Conservation (phyloP, 164 flowering plant genomes). For the Aristolochia californica region DNA sequence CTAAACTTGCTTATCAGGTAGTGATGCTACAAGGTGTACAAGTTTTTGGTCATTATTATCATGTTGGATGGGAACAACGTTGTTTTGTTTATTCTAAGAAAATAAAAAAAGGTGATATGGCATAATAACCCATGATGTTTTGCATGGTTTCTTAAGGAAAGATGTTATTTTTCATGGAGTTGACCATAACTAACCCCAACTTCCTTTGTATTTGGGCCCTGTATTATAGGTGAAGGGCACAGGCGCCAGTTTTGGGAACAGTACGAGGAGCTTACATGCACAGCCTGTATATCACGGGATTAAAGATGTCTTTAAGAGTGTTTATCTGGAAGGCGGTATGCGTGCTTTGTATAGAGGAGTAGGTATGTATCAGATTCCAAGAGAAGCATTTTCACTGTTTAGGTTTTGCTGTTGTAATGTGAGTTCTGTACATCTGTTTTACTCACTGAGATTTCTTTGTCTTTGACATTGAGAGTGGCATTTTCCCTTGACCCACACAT, state of each 20-base stretch:
- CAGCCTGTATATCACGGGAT: constrained; percentile 64
- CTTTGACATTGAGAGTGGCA: neutral
- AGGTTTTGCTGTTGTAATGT: neutral
- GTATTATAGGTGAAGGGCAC: constrained; percentile 36
- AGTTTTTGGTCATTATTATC: neutral
- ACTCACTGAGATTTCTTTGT: neutral
- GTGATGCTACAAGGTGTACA: neutral
- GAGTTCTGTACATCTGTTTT: neutral
- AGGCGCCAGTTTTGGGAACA: constrained; percentile 19
- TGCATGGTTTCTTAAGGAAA: neutral
- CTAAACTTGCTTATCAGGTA: constrained; percentile 98
- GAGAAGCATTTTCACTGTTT: neutral
- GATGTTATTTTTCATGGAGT: neutral
- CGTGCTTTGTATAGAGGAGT: constrained; percentile 79
- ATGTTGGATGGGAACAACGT: neutral
- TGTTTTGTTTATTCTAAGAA: neutral
- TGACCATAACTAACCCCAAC: neutral
- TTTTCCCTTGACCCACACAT: neutral
- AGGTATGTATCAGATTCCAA: constrained; percentile 28
- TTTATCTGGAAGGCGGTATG: constrained; percentile 66
- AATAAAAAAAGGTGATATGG: too few species aligned
- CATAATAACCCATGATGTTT: neutral
- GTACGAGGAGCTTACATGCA: constrained; percentile 18
- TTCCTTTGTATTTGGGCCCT: neutral
- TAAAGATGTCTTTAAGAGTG: constrained; percentile 55